Conservation (phyloP, 306 rosid genomes). For the Sphenostylis stenocarpa region DNA sequence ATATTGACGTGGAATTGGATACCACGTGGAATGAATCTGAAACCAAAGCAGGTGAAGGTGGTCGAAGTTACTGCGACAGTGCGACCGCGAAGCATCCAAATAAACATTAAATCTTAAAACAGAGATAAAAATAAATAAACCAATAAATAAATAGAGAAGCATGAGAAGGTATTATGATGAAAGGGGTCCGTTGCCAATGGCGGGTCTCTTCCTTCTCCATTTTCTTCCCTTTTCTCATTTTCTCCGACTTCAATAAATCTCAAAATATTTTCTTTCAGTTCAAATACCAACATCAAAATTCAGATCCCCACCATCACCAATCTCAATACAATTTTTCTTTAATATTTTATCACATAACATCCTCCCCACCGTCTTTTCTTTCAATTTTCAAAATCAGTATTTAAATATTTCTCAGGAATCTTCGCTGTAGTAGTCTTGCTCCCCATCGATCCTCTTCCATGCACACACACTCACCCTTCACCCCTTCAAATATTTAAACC, state of each 20-base stretch:
- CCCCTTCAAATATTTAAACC: too few species aligned
- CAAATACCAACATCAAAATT: neutral
- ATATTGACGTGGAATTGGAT: slow-evolving; percentile 7
- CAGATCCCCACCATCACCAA: slow-evolving; percentile 63
- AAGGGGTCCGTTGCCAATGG: slow-evolving; percentile 47
- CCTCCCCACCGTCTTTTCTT: neutral
- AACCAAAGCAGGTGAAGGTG: neutral
- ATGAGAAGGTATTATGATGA: slow-evolving; percentile 33
- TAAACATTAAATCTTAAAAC: neutral
- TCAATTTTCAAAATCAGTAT: neutral
- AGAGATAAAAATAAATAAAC: neutral
- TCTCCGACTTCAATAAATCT: neutral
- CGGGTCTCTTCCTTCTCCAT: slow-evolving; percentile 49
- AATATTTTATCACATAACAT: slow-evolving; percentile 18
- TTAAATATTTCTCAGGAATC: neutral
- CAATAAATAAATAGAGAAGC: neutral
- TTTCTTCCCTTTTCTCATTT: neutral
- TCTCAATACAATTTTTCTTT: slow-evolving; percentile 43
- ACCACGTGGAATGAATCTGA: slow-evolving; percentile 28
- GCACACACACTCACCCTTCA: neutral
- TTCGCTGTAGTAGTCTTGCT: neutral
- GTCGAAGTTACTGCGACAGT: neutral
- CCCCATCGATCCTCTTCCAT: slow-evolving; percentile 32
- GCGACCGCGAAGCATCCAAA: slow-evolving; percentile 11
- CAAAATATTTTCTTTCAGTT: neutral